Conservation (phyloP, 2,329 filamentous ascomycete genomes). For the Biscogniauxia mediterranea region DNA sequence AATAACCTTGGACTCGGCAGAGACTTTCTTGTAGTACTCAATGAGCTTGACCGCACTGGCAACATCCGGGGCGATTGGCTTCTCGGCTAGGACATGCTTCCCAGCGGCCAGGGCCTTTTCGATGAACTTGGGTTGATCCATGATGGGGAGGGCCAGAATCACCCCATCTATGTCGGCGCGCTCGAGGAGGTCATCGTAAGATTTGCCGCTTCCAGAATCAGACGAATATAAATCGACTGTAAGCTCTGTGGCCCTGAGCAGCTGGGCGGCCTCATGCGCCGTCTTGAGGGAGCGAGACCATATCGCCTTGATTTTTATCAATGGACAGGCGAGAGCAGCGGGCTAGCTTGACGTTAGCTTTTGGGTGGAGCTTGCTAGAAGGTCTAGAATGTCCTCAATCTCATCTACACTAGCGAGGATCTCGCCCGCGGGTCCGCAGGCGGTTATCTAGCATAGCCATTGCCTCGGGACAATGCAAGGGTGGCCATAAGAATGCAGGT, state of each 20-base stretch:
- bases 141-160: conserved; percentile 54
- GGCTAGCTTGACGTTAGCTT: conserved; percentile 35
- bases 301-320: conserved; percentile 51
- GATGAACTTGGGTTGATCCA: conserved; percentile 57
- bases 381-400: background rate
- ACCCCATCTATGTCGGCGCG: conserved; percentile 45
- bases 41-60: conserved; percentile 42
- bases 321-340: conserved; percentile 46
- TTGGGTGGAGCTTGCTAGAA: background rate
- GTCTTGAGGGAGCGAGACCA: conserved; percentile 54
- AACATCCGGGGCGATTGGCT: conserved; percentile 64
- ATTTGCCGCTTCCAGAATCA: conserved; percentile 35
- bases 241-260: conserved; percentile 24
- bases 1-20: conserved; percentile 35
- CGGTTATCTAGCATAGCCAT: background rate
- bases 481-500: background rate
- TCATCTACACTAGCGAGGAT: background rate
- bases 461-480: background rate
- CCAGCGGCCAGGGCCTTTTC: conserved; percentile 59
- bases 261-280: conserved; percentile 39
- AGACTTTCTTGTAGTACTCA: conserved; percentile 33
- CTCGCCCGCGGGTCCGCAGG: background rate
- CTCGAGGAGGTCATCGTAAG: conserved; percentile 43
- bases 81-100: conserved; percentile 70
- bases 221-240: conserved; percentile 30